Evolutionary conservation across 2,329 filamentous ascomycete genomes (phyloP).

Genomic region (Camptophora hylomeconis): DNA sequence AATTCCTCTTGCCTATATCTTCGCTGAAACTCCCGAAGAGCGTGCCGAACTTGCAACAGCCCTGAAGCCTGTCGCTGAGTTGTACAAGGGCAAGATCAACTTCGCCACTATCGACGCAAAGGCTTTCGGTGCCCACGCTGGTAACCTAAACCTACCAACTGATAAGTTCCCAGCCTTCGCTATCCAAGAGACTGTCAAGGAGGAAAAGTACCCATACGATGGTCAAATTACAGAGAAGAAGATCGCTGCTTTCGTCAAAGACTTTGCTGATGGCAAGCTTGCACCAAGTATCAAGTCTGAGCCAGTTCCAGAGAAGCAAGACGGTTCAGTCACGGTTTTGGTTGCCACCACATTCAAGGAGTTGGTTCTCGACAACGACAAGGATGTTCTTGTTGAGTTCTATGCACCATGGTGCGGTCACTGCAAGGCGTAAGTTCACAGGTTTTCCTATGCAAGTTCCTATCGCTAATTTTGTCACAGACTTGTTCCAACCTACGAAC

Average conservation of each 20-base stretch:
- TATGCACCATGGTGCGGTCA: constrained; percentile 79
- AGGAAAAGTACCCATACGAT: constrained; percentile 93
- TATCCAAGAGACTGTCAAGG: constrained; percentile 90
- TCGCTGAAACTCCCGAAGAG: constrained; percentile 84
- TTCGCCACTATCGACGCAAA: constrained; percentile 96
- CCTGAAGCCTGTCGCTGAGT: constrained; percentile 76
- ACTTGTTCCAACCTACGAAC: constrained; percentile 55
- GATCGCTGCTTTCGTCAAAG: constrained; percentile 71
- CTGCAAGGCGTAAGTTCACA: constrained; percentile 47
- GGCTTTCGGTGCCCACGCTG: constrained; percentile 84
- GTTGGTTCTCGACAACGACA: constrained; percentile 71
- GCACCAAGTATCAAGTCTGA: constrained; percentile 98
- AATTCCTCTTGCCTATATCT: constrained; percentile 92
- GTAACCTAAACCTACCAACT: constrained; percentile 92
- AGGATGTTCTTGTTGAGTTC: constrained; percentile 96
- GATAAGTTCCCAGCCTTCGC: constrained; percentile 95
- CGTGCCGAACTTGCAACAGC: constrained; percentile 62
- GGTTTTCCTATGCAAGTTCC: no score
- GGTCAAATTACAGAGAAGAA: constrained; percentile 60
- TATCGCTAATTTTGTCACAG: constrained; percentile 19
- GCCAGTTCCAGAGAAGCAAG: constrained; percentile 85
- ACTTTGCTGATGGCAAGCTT: constrained; percentile 75
- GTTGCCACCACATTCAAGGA: constrained; percentile 92
- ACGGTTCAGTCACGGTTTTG: constrained; percentile 73
- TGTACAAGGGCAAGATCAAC: constrained; percentile 90